Conservation (phyloP, 768 basidiomycete species). For the Russula dissimulans region DNA sequence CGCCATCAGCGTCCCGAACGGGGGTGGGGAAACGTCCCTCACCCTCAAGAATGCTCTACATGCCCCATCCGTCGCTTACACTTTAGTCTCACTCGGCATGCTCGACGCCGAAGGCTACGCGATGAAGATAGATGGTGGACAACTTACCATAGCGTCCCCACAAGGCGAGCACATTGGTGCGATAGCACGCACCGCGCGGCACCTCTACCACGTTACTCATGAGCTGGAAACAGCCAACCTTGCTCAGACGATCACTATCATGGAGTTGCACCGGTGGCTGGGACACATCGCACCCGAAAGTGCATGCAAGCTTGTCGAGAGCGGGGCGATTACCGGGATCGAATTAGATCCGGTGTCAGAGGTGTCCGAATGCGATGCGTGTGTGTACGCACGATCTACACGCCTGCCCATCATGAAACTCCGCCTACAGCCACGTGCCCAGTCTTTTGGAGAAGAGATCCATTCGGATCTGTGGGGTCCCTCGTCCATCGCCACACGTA, state of each 20-base stretch:
- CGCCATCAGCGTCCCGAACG: neutral
- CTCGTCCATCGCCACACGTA: neutral
- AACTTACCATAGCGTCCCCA: too few species aligned
- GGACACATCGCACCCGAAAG: conserved; percentile 28
- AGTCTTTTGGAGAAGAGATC: neutral
- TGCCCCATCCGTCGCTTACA: neutral
- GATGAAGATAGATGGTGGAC: neutral
- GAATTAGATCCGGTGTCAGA: neutral
- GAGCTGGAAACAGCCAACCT: neutral
- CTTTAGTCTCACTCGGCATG: neutral
- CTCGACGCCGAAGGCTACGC: neutral
- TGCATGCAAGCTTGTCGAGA: conserved; percentile 20
- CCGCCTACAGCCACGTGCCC: neutral
- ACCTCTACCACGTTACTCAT: neutral
- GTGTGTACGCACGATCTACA: neutral
- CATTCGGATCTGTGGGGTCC: neutral
- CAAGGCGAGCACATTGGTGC: too few species aligned
- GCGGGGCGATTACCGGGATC: neutral
- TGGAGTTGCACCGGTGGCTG: conserved; percentile 26
- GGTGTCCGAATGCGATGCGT: conserved; percentile 3
- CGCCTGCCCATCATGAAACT: neutral
- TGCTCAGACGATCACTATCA: neutral
- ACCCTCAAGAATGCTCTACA: neutral
- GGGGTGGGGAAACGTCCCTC: neutral
- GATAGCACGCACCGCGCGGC: neutral